A percentile compares a stretch with the other conserved stretches of the same genome.
These are phyloP conservation scores for Penicillium sp. DNA, from an alignment of 2,329 filamentous ascomycete species.

Conservation along the genomic window DNA sequence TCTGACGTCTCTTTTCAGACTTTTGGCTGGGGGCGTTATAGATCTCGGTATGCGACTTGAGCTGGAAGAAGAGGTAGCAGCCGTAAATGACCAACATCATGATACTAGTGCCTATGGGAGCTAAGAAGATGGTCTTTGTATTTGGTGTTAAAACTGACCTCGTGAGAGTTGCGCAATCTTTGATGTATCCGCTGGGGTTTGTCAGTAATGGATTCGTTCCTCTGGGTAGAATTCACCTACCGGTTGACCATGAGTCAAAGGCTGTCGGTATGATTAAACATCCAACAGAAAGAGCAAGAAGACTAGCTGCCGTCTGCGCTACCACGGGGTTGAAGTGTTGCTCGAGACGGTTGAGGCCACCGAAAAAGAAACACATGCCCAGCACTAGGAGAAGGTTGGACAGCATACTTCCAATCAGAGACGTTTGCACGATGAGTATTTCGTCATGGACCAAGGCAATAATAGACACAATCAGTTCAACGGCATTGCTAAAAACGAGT, in stretches of 20 bases:
- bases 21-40: slow-evolving; percentile 84
- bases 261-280: slow-evolving; percentile 89
- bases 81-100: slow-evolving; percentile 84
- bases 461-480: slow-evolving; percentile 86
- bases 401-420: slow-evolving; percentile 86
- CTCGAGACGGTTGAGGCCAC: slow-evolving; percentile 75
- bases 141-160: slow-evolving; percentile 26
- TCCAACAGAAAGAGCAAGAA: slow-evolving; percentile 78
- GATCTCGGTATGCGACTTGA: slow-evolving; percentile 79
- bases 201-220: slow-evolving; percentile 11
- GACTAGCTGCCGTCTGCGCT: slow-evolving; percentile 83
- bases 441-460: slow-evolving; percentile 77
- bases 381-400: slow-evolving; percentile 88
- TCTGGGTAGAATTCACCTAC: slow-evolving; percentile 25
- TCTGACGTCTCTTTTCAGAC: slow-evolving; percentile 62
- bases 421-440: slow-evolving; percentile 88
- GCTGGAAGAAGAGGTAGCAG: slow-evolving; percentile 86
- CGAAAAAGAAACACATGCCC: slow-evolving; percentile 92
- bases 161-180: slow-evolving; percentile 39
- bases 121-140: neutral
- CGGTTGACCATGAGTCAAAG: slow-evolving; percentile 66
- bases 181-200: slow-evolving; percentile 29
- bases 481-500: slow-evolving; percentile 66
- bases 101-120: slow-evolving; percentile 60
- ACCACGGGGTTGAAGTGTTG: slow-evolving; percentile 93